Evolutionary conservation across 2,329 filamentous ascomycete species (phyloP).

Genomic region (Pezicula rhizophila): DNA sequence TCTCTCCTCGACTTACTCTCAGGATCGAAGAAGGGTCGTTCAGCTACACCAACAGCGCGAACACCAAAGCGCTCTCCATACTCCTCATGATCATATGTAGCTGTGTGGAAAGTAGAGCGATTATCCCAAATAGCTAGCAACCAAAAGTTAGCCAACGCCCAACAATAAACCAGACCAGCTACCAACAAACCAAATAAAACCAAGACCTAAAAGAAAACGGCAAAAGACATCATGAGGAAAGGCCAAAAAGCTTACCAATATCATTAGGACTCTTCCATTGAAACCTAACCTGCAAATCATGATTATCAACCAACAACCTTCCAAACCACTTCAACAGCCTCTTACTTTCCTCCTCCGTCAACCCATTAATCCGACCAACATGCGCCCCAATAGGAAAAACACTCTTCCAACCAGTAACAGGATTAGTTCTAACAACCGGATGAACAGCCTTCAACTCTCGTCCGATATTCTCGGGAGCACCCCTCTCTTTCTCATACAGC

Average conservation of each 20-base stretch:
- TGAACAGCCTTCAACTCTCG: constrained; percentile 42
- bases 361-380: constrained; percentile 43
- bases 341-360: constrained; percentile 42
- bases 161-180: not conserved
- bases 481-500: constrained; percentile 39
- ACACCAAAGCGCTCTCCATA: constrained; percentile 40
- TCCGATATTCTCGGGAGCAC: constrained; percentile 45
- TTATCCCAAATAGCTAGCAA: constrained; percentile 50
- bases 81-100: constrained; percentile 46
- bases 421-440: constrained; percentile 50
- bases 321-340: constrained; percentile 46
- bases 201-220: too few species aligned
- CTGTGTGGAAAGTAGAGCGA: constrained; percentile 45
- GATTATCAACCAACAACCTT: constrained; percentile 45
- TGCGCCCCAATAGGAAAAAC: constrained; percentile 47
- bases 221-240: not conserved
- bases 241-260: constrained; percentile 10
- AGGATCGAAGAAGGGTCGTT: constrained; percentile 44
- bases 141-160: not conserved
- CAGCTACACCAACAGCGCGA: constrained; percentile 43
- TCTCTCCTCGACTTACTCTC: constrained; percentile 37
- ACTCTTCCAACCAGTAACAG: constrained; percentile 51
- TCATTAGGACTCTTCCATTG: constrained; percentile 30
- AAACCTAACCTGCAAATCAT: constrained; percentile 46
- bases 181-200: too few species aligned